phyloP scores from a whole-genome alignment of 108 stramenopile species.

The Stephanodiscus triporus region DNA sequence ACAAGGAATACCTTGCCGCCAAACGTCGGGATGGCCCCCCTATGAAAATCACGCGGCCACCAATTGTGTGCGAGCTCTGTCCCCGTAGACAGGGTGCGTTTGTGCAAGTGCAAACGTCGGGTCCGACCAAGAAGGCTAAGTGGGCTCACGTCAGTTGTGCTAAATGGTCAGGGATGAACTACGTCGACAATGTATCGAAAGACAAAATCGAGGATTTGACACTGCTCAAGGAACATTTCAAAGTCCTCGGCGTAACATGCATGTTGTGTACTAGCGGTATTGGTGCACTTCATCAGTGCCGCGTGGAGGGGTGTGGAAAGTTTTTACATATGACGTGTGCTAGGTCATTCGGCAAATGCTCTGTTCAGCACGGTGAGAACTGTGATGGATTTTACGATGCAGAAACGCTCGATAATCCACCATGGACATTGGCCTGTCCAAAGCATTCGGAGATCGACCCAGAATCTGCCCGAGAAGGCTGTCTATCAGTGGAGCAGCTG shows the following conservation, averaged over 20 bases:
- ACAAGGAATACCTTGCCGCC: constrained; percentile 55
- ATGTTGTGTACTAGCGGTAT: constrained; percentile 69
- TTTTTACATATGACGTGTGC: constrained; percentile 86
- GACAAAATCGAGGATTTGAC: constrained; percentile 75
- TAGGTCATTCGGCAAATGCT: constrained; percentile 69
- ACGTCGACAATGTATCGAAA: constrained; percentile 48
- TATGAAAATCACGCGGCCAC: constrained; percentile 45
- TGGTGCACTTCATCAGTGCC: constrained; percentile 74
- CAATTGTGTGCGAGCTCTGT: constrained; percentile 84
- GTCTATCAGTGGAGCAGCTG: constrained; percentile 57
- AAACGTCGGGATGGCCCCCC: constrained; percentile 47
- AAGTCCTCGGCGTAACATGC: constrained; percentile 50
- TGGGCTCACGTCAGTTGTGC: constrained; percentile 86
- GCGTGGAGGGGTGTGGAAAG: constrained; percentile 63
- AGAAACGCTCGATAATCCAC: constrained; percentile 46
- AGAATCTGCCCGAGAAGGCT: constrained; percentile 43
- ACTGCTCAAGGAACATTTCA: constrained; percentile 58
- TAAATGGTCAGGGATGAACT: constrained; percentile 86
- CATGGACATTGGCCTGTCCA: constrained; percentile 82
- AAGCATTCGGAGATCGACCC: constrained; percentile 68
- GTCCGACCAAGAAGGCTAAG: constrained; percentile 40
- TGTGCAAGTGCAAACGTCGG: constrained; percentile 51
- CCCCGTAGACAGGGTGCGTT: constrained; percentile 80
- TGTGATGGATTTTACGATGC: constrained; percentile 53
- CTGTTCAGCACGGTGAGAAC: constrained; percentile 86